Percentiles rank a stretch among this genome's conserved stretches.
Conservation (phyloP, 2,329 filamentous ascomycete species). For the Xylaria multiplex region DNA sequence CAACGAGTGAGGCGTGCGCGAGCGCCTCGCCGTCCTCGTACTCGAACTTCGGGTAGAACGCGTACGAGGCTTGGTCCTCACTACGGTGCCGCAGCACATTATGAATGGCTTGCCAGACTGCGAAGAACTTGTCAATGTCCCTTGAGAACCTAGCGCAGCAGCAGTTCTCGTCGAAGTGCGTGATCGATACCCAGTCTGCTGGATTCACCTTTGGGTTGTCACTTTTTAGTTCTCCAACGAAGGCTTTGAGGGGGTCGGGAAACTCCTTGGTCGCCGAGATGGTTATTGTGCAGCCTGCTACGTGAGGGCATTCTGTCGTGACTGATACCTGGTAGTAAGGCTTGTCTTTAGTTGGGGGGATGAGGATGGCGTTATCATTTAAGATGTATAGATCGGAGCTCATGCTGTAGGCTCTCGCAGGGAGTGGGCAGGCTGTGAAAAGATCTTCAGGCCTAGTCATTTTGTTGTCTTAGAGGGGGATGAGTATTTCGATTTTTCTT, state of each 20-base stretch:
- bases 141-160: not conserved
- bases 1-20: slow-evolving; percentile 21
- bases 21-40: slow-evolving; percentile 9
- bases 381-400: slow-evolving; percentile 15
- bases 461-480: too few relatives aligned
- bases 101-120: slow-evolving; percentile 18
- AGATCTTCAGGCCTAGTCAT: too few relatives aligned
- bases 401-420: slow-evolving; percentile 9
- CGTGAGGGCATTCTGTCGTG: not conserved
- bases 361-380: slow-evolving; percentile 8
- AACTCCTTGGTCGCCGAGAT: slow-evolving; percentile 21
- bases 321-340: slow-evolving; percentile 18
- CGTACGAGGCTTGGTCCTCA: not conserved
- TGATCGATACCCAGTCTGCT: not conserved
- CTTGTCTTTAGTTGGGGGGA: not conserved
- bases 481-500: too few relatives aligned
- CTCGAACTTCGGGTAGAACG: slow-evolving; percentile 18
- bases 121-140: not conserved
- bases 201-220: not conserved
- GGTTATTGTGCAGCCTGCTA: not conserved
- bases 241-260: not conserved
- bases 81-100: not conserved
- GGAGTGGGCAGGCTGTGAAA: not conserved
- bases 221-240: too few relatives aligned
- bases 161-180: not conserved